Evolutionary conservation across 192 early-diverging fungal species (phyloP), one percentile per base, ranked within the genome.

Genomic region (Dissophora globulifera): DNA sequence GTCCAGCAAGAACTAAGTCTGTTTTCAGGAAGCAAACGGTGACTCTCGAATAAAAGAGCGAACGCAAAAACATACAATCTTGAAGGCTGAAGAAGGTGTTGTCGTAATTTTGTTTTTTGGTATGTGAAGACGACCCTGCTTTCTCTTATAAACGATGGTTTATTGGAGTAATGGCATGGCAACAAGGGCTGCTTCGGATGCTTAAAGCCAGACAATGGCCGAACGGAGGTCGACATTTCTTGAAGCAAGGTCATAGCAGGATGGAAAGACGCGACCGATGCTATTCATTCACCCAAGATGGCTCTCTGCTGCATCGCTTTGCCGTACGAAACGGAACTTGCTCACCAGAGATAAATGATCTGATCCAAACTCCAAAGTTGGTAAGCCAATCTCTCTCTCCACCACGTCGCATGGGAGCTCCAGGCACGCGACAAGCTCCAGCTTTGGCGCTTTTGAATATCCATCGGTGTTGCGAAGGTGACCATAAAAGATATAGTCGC

Each of bases 1-100:
- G 72, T 76, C 72, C 42, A 76, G 54, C 72, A 76, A 76, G 64
- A 67, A 67, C 58, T 76, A 76, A 76, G 67, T 67, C 57, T 70
- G 47, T 17, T 46, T 29, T 43, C 20, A 4, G 25, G 19, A 56
- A 19, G 2, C 27, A 29, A 11, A 23, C 20, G 26, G 9, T 32
- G 33, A 13, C 29, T 11, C 13, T 16, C n/a, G n/a, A 54, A 35
- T 20, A 11, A 16, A 12, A 30, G 2, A n/a, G 27, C 25, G n/a
- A 25, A 22, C 47, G 47, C 6, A 23, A 49, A 35, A 54, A 22
- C 12, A 6, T n/a, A 11, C 3, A 15, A 35, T 9, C n/a, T n/a
- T n/a, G n/a, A n/a, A n/a, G n/a, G n/a, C n/a, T n/a, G n/a, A n/a
- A n/a, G n/a, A n/a, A n/a, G n/a, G n/a, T n/a, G n/a, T n/a, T n/a